These are phyloP conservation scores for Arachnomyces sp. DNA, from an alignment of 2,329 filamentous ascomycete species.

Conservation along the genomic window DNA sequence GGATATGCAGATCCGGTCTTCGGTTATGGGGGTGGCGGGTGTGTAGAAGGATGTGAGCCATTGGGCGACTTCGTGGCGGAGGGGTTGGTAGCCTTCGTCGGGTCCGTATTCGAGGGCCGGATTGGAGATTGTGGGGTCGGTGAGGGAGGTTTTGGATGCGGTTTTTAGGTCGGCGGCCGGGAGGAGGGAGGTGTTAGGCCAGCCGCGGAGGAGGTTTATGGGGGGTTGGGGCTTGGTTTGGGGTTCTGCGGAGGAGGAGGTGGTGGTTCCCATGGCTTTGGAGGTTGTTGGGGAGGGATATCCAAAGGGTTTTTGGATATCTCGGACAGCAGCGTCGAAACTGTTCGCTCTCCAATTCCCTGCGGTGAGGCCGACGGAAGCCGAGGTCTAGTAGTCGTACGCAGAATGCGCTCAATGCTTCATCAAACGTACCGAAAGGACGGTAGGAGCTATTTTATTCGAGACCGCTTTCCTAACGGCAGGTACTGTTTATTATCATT, in stretches of 20 bases:
- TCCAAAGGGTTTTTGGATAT: too few relatives aligned
- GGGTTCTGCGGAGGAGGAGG: neutral
- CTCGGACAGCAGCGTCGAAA: too few relatives aligned
- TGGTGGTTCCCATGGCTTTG: too few relatives aligned
- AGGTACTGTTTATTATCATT: too few relatives aligned
- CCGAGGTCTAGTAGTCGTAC: too few relatives aligned
- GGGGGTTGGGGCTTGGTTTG: slow-evolving; percentile 6
- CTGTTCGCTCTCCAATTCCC: too few relatives aligned
- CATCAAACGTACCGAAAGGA: too few relatives aligned
- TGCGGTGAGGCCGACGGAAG: too few relatives aligned
- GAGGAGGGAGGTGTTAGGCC: slow-evolving; percentile 51
- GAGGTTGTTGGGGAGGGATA: too few relatives aligned
- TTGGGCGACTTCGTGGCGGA: slow-evolving; percentile 57
- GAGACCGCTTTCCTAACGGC: too few relatives aligned
- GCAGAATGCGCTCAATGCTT: too few relatives aligned
- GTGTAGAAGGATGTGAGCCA: slow-evolving; percentile 63
- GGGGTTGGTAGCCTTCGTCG: slow-evolving; percentile 62
- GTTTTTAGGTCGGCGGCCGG: slow-evolving; percentile 54
- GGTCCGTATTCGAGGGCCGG: slow-evolving; percentile 71
- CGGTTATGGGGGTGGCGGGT: slow-evolving; percentile 33
- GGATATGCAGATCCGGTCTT: slow-evolving; percentile 65
- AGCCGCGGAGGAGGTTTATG: slow-evolving; percentile 39
- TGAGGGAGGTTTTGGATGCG: slow-evolving; percentile 54
- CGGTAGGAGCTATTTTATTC: too few relatives aligned
- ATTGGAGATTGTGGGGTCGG: slow-evolving; percentile 49